Conservation (phyloP, 345 rosid species). For the Streptanthus diversifolius region DNA sequence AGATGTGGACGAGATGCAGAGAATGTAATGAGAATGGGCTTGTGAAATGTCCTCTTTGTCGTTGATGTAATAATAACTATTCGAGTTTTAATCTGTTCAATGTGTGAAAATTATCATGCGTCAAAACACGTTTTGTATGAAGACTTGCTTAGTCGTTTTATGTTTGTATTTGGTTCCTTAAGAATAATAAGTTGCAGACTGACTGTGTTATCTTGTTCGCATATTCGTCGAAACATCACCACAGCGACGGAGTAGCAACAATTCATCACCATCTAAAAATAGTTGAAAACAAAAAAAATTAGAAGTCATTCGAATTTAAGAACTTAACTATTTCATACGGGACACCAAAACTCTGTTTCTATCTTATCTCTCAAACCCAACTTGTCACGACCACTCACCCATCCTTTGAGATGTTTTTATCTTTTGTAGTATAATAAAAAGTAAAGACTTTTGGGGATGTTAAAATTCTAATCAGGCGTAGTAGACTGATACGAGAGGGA, state of each 20-base stretch:
- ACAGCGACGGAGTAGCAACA: not conserved
- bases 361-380: not conserved
- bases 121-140: not conserved
- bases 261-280: not conserved
- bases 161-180: not conserved
- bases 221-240: not conserved
- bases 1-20: slow-evolving; percentile 43
- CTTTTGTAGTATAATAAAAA: not conserved
- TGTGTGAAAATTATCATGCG: not conserved
- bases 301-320: slow-evolving; percentile 5
- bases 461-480: slow-evolving; percentile 38
- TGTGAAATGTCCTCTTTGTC: slow-evolving; percentile 60
- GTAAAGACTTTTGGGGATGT: slow-evolving; percentile 1
- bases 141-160: not conserved
- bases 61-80: slow-evolving; percentile 3
- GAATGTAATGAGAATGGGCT: slow-evolving; percentile 88
- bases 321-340: slow-evolving; percentile 8
- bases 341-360: slow-evolving; percentile 28
- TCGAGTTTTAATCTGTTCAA: not conserved
- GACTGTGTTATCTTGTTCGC: not conserved
- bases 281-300: not conserved
- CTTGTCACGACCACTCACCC: not conserved
- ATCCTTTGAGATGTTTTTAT: not conserved
- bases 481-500: slow-evolving; percentile 82
- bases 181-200: not conserved